Evolutionary conservation across 2,329 filamentous ascomycete species (phyloP).

Genomic region (Pseudopyrenochaeta lycopersici): DNA sequence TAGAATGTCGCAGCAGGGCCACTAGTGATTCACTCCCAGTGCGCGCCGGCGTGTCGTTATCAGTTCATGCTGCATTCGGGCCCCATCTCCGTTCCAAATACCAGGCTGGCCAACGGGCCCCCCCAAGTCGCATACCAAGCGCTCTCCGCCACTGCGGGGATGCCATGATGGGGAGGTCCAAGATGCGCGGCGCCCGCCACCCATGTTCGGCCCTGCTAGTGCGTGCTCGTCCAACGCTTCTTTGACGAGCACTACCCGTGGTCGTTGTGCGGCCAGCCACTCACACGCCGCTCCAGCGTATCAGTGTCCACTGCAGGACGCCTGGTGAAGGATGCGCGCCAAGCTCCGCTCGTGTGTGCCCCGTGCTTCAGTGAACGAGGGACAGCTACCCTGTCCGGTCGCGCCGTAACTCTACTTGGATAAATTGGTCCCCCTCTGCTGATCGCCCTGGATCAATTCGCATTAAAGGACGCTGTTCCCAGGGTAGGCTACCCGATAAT

Average conservation of each 20-base stretch:
- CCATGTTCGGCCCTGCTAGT: constrained; percentile 18
- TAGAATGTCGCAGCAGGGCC: constrained; percentile 17
- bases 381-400: constrained; percentile 32
- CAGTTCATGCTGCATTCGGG: constrained; percentile 25
- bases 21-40: not conserved
- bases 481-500: constrained; percentile 11
- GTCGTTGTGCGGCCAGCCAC: constrained; percentile 25
- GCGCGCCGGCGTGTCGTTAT: constrained; percentile 10
- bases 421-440: constrained; percentile 34
- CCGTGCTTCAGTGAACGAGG: constrained; percentile 23
- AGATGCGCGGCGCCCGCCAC: constrained; percentile 26
- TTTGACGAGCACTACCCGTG: constrained; percentile 10
- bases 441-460: constrained; percentile 24
- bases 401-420: constrained; percentile 28
- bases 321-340: constrained; percentile 26
- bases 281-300: constrained; percentile 22
- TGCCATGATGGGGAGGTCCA: constrained; percentile 38
- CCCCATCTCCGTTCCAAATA: constrained; percentile 21
- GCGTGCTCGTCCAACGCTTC: constrained; percentile 24
- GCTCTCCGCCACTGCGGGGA: constrained; percentile 18
- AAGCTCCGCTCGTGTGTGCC: constrained; percentile 30
- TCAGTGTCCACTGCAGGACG: constrained; percentile 16
- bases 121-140: constrained; percentile 15
- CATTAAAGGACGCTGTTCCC: constrained; percentile 35
- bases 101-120: constrained; percentile 17